A percentile compares a stretch with the other conserved stretches of the same genome.
phyloP scores from a whole-genome alignment of 495 filamentous ascomycete species.

The Penicillium crystallinum region DNA sequence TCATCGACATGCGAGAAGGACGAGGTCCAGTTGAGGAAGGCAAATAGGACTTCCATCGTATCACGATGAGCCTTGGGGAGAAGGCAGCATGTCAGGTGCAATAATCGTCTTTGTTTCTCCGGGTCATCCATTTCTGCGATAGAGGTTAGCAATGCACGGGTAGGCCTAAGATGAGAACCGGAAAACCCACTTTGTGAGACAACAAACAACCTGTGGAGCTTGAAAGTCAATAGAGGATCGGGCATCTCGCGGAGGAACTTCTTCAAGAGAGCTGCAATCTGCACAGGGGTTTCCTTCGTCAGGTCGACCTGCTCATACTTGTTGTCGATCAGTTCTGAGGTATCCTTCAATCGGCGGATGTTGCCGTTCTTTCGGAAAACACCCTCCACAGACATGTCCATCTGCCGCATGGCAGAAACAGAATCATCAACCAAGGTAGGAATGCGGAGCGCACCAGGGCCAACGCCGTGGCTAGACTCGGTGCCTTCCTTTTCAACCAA shows the following conservation, averaged over 20 bases:
- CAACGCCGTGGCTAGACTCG: constrained; percentile 92
- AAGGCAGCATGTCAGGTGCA: constrained; percentile 91
- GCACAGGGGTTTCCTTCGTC: constrained; percentile 78
- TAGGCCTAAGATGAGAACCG: neutral
- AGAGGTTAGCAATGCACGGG: constrained; percentile 22
- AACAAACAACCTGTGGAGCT: constrained; percentile 87
- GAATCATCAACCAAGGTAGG: constrained; percentile 88
- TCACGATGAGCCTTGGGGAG: constrained; percentile 91
- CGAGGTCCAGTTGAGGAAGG: constrained; percentile 95
- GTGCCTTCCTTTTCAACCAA: constrained; percentile 91
- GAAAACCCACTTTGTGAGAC: constrained; percentile 68
- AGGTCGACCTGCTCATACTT: constrained; percentile 78
- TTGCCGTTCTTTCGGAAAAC: constrained; percentile 99
- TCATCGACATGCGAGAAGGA: constrained; percentile 97
- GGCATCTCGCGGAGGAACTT: constrained; percentile 93
- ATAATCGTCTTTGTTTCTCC: constrained; percentile 73
- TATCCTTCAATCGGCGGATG: constrained; percentile 81
- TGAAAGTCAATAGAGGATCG: constrained; percentile 91
- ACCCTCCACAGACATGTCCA: constrained; percentile 98
- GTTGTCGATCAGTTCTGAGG: constrained; percentile 79
- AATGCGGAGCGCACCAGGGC: constrained; percentile 81
- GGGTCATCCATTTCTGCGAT: constrained; percentile 70
- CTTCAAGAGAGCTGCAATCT: constrained; percentile 90
- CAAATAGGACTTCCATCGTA: constrained; percentile 89
- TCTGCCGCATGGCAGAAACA: constrained; percentile 88